A percentile compares a stretch with the other conserved stretches of the same genome.
phyloP scores from a whole-genome alignment of 192 early-diverging fungal species.

The Coemansia sp. region DNA sequence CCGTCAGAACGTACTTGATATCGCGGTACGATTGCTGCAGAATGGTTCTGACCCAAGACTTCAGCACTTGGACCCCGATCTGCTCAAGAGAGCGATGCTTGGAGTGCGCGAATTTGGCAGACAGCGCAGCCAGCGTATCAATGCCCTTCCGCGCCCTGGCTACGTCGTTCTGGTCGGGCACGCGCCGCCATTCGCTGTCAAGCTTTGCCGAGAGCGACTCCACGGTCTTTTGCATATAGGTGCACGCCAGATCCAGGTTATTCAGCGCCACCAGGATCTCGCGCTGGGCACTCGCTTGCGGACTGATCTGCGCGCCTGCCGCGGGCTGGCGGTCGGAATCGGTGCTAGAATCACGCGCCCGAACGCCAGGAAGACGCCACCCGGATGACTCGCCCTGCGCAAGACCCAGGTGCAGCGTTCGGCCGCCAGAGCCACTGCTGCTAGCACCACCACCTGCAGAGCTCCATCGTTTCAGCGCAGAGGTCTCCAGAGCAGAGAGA shows the following conservation, averaged over 20 bases:
- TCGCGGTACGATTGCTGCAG: conserved; percentile 82
- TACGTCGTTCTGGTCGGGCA: conserved; percentile 8
- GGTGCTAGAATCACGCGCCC: neutral
- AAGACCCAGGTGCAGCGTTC: neutral
- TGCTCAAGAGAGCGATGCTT: conserved; percentile 72
- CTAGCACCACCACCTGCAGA: neutral
- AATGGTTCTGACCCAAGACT: conserved; percentile 75
- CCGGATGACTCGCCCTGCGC: conserved; percentile 1
- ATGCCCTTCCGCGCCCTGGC: conserved; percentile 19
- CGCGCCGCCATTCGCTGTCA: conserved; percentile 47
- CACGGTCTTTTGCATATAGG: conserved; percentile 75
- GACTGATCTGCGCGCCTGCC: conserved; percentile 4
- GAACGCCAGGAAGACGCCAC: conserved; percentile 27
- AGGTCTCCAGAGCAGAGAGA: conserved; percentile 24
- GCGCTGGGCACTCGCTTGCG: conserved; percentile 28
- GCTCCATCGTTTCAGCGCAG: conserved; percentile 29
- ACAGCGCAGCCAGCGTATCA: conserved; percentile 34
- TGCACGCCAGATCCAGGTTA: conserved; percentile 81
- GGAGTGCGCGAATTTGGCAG: conserved; percentile 50
- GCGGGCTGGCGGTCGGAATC: neutral
- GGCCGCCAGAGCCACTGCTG: neutral
- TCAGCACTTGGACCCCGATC: conserved; percentile 73
- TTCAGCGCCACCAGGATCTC: conserved; percentile 69
- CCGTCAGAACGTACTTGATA: conserved; percentile 84
- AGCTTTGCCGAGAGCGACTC: conserved; percentile 65